Conservation (phyloP, 495 filamentous ascomycete genomes). For the Penicillium soppii region DNA sequence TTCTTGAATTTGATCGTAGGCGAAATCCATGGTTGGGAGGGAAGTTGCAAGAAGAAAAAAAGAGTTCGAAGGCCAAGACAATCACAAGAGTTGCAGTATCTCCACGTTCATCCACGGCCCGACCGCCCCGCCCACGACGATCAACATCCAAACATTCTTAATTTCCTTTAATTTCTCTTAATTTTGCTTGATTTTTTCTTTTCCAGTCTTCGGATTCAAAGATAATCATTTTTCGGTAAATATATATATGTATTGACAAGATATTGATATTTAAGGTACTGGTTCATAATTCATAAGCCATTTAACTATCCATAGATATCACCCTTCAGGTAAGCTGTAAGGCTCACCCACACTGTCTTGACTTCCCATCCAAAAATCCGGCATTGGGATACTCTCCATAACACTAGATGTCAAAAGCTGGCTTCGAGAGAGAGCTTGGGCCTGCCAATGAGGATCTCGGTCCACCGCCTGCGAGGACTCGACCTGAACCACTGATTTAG, state of each 20-base stretch:
- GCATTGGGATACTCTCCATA: constrained; percentile 48
- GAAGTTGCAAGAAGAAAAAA: constrained; percentile 4
- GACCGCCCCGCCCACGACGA: constrained; percentile 30
- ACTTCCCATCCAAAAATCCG: constrained; percentile 40
- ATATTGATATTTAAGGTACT: neutral
- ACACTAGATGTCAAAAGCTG: constrained; percentile 46
- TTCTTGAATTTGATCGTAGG: constrained; percentile 96
- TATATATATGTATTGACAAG: too few species aligned
- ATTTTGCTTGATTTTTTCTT: neutral
- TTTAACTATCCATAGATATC: constrained; percentile 5
- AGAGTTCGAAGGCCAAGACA: constrained; percentile 8
- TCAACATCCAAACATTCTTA: neutral
- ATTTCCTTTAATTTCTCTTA: neutral
- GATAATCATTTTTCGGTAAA: too few species aligned
- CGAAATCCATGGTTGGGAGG: constrained; percentile 73
- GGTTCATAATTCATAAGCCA: constrained; percentile 17
- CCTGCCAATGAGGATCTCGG: constrained; percentile 17
- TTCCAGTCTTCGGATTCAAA: too few species aligned
- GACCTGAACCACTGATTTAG: constrained; percentile 39
- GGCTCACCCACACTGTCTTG: constrained; percentile 47
- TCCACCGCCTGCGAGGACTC: constrained; percentile 46
- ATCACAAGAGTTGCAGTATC: constrained; percentile 18
- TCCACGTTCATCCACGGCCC: constrained; percentile 28
- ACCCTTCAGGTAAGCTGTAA: constrained; percentile 32
- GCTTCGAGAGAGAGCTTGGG: constrained; percentile 32